Conservation (phyloP, 495 filamentous ascomycete species). For the Parathielavia appendiculata region DNA sequence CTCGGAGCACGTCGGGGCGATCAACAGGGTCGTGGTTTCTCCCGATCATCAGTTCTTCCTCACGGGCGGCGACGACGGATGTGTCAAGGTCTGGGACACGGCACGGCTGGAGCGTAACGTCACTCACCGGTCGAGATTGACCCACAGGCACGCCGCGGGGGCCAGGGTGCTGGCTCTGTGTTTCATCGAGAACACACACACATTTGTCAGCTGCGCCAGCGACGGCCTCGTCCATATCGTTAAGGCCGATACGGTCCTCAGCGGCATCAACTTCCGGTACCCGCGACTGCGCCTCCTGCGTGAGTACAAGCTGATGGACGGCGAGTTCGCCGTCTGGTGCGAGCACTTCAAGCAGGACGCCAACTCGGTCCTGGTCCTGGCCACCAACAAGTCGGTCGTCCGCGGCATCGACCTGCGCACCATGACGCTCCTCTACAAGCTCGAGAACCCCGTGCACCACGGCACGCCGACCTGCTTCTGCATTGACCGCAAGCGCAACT, state of each 20-base stretch:
- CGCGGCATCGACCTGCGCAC: conserved; percentile 81
- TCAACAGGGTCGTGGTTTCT: conserved; percentile 76
- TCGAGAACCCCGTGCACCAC: conserved; percentile 90
- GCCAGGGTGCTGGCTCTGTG: conserved; percentile 72
- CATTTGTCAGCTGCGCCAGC: conserved; percentile 80
- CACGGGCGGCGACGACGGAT: conserved; percentile 87
- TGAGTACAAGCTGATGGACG: conserved; percentile 68
- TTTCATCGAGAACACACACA: conserved; percentile 92
- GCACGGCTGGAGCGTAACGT: conserved; percentile 83
- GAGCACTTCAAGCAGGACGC: conserved; percentile 84
- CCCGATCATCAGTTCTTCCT: conserved; percentile 95
- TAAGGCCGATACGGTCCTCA: conserved; percentile 68
- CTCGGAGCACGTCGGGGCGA: conserved; percentile 74
- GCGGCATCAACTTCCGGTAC: conserved; percentile 60
- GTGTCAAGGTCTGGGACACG: conserved; percentile 91
- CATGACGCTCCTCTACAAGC: conserved; percentile 73
- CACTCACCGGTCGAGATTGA: conserved; percentile 80
- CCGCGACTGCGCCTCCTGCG: conserved; percentile 70
- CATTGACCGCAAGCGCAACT: conserved; percentile 74
- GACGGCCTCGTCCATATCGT: conserved; percentile 90
- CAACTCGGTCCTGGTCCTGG: conserved; percentile 74
- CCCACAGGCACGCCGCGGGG: conserved; percentile 64
- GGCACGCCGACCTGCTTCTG: conserved; percentile 92
- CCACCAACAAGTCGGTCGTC: conserved; percentile 78
- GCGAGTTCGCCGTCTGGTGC: conserved; percentile 82